These are phyloP conservation scores for Pleurotus tuoliensis DNA, from an alignment of 768 basidiomycete species.

Conservation along the genomic window DNA sequence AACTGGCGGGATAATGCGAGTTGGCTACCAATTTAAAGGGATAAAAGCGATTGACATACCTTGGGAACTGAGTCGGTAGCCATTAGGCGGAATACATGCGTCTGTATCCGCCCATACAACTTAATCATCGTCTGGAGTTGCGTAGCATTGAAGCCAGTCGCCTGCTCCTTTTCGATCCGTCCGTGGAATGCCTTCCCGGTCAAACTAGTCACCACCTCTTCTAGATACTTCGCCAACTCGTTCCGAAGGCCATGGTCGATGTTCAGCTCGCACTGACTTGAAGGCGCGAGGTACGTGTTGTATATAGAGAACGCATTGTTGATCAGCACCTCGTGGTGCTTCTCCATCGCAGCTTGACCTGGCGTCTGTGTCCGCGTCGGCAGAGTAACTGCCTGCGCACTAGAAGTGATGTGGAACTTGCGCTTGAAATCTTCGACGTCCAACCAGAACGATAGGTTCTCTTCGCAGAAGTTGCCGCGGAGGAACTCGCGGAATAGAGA, in stretches of 20 bases:
- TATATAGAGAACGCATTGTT: conserved; percentile 92
- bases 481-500: conserved; percentile 93
- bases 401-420: conserved; percentile 93
- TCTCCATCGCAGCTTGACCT: conserved; percentile 90
- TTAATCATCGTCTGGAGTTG: conserved; percentile 92
- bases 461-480: conserved; percentile 93
- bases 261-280: conserved; percentile 93
- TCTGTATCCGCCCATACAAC: conserved; percentile 94
- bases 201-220: conserved; percentile 77
- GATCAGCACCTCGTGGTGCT: conserved; percentile 92
- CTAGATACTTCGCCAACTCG: conserved; percentile 90
- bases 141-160: conserved; percentile 85
- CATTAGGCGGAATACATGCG: conserved; percentile 95
- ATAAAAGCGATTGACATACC: conserved; percentile 35
- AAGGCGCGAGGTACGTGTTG: conserved; percentile 93
- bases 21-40: neutral
- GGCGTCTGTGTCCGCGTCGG: conserved; percentile 47
- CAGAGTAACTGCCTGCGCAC: conserved; percentile 63
- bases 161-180: conserved; percentile 78
- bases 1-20: conserved; percentile 45
- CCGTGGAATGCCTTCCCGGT: conserved; percentile 78
- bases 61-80: conserved; percentile 99
- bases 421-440: conserved; percentile 97
- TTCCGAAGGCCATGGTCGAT: conserved; percentile 96
- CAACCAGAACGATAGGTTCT: conserved; percentile 96